phyloP scores from a whole-genome alignment of 2,329 filamentous ascomycete genomes.

The Beauveria rudraprayagi region DNA sequence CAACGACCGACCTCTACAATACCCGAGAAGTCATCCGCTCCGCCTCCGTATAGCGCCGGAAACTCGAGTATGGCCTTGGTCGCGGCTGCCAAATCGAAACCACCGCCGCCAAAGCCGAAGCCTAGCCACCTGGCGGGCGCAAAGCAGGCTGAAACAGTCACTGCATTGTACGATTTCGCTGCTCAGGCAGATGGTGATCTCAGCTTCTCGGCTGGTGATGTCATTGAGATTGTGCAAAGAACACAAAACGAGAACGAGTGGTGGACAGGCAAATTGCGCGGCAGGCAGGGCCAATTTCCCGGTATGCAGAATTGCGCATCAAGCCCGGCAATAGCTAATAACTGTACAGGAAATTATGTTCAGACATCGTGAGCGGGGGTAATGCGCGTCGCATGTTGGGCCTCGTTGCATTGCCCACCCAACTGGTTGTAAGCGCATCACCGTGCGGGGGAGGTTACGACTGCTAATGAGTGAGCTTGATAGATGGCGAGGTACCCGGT shows the following conservation, averaged over 20 bases:
- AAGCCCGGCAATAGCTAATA: conserved; percentile 18
- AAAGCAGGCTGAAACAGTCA: conserved; percentile 67
- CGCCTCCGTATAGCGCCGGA: conserved; percentile 61
- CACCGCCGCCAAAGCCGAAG: conserved; percentile 69
- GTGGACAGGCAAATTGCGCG: conserved; percentile 81
- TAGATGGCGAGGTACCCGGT: conserved; percentile 1
- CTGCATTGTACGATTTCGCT: conserved; percentile 91
- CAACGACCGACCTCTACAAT: conserved; percentile 29
- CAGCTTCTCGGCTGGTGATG: conserved; percentile 79
- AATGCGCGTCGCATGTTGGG: neutral
- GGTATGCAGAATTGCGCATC: conserved; percentile 47
- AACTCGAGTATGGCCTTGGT: conserved; percentile 35
- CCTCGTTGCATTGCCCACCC: neutral
- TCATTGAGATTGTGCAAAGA: conserved; percentile 77
- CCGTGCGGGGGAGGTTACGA: neutral
- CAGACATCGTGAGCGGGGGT: neutral
- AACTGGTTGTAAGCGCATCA: neutral
- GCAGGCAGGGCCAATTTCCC: conserved; percentile 85
- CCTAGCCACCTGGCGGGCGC: conserved; percentile 62
- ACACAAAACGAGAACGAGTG: conserved; percentile 94
- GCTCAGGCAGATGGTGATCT: conserved; percentile 92
- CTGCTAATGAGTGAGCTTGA: conserved; percentile 2
- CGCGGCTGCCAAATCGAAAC: conserved; percentile 55
- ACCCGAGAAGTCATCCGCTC: conserved; percentile 46
- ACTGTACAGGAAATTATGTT: conserved; percentile 11